Percentiles rank a stretch among this genome's conserved stretches.
Conservation (phyloP, 768 basidiomycete genomes). For the Auriscalpium vulgare region DNA sequence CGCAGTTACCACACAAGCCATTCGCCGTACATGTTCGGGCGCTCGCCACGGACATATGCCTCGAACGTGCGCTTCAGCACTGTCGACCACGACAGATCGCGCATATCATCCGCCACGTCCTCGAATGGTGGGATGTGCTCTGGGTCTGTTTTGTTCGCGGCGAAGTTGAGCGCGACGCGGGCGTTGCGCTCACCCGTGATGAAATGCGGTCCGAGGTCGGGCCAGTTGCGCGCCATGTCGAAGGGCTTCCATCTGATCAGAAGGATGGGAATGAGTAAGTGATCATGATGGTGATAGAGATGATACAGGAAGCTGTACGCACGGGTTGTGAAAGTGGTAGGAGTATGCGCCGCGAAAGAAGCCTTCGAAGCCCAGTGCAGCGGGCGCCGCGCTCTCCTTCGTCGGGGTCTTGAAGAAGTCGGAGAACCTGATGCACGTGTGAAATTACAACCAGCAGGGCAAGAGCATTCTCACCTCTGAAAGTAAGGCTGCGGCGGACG, state of each 20-base stretch:
- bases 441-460: slow-evolving; percentile 5
- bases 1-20: slow-evolving; percentile 38
- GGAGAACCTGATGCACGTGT: slow-evolving; percentile 48
- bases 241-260: slow-evolving; percentile 86
- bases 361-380: slow-evolving; percentile 84
- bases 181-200: slow-evolving; percentile 64
- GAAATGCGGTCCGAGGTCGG: slow-evolving; percentile 83
- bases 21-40: slow-evolving; percentile 95
- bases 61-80: slow-evolving; percentile 96
- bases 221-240: slow-evolving; percentile 89
- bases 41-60: slow-evolving; percentile 82
- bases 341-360: slow-evolving; percentile 96
- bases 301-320: slow-evolving; percentile 16
- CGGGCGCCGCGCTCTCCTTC: slow-evolving; percentile 68
- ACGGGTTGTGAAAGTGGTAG: slow-evolving; percentile 97
- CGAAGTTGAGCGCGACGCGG: slow-evolving; percentile 31
- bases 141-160: slow-evolving; percentile 2
- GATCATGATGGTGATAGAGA: not conserved
- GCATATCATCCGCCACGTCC: slow-evolving; percentile 52
- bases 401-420: slow-evolving; percentile 83
- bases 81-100: slow-evolving; percentile 86
- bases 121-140: slow-evolving; percentile 31
- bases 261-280: not conserved
- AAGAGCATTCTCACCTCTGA: slow-evolving; percentile 48
- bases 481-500: slow-evolving; percentile 94